phyloP scores from a whole-genome alignment of 768 basidiomycete genomes.

The Sistotremastrum suecicum region DNA sequence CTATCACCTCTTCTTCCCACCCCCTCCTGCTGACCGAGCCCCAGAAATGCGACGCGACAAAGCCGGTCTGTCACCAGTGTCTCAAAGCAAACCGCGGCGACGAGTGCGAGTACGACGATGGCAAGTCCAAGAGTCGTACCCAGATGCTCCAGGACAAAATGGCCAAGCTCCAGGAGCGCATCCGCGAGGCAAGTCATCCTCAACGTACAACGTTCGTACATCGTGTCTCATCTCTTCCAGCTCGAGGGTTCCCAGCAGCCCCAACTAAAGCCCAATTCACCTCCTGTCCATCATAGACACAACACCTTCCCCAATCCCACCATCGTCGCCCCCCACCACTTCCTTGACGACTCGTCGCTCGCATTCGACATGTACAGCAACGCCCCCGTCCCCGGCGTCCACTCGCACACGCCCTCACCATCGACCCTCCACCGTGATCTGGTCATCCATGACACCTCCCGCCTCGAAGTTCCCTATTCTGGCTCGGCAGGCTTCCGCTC shows the following conservation, averaged over 20 bases:
- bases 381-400: too few species aligned
- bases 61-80: conserved; percentile 44
- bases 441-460: too few species aligned
- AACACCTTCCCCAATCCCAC: conserved; percentile 9
- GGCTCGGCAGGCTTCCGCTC: too few species aligned
- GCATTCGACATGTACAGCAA: too few species aligned
- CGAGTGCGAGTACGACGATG: conserved; percentile 48
- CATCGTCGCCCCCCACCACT: conserved; percentile 4
- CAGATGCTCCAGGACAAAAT: conserved; percentile 45
- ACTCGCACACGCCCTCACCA: too few species aligned
- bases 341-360: background rate
- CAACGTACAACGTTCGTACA: conserved; percentile 1
- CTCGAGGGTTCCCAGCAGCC: conserved; percentile 10
- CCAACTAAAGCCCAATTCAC: conserved; percentile 1
- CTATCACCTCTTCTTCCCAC: background rate
- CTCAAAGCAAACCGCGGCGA: conserved; percentile 34
- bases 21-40: conserved; percentile 1
- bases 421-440: too few species aligned
- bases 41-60: conserved; percentile 48
- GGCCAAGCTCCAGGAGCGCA: conserved; percentile 33
- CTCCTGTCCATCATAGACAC: background rate
- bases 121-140: conserved; percentile 43
- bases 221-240: conserved; percentile 27
- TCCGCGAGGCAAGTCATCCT: conserved; percentile 22
- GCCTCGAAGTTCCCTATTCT: too few species aligned